Evolutionary conservation across 352 stramenopile species (phyloP).

Genomic region (Globisporangium camurandrum): DNA sequence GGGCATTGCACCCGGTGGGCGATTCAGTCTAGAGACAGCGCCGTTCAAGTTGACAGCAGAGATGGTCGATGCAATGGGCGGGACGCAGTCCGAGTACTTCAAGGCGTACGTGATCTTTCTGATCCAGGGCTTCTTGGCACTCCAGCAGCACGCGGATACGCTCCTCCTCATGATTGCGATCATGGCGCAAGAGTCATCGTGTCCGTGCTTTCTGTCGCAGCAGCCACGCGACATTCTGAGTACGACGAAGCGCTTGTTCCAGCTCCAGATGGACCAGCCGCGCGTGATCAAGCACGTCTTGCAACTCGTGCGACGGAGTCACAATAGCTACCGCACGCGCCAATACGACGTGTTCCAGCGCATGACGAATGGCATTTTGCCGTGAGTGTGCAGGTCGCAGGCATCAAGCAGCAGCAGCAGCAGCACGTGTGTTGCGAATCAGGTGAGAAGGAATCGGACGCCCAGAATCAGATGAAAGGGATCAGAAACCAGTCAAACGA

Average conservation of each 20-base stretch:
- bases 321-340: constrained; percentile 87
- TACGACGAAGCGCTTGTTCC: constrained; percentile 72
- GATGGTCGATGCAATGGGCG: constrained; percentile 96
- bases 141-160: constrained; percentile 91
- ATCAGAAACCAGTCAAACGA: too few relatives aligned
- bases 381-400: too few relatives aligned
- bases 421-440: background rate
- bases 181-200: constrained; percentile 93
- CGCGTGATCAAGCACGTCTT: constrained; percentile 88
- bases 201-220: constrained; percentile 91
- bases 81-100: constrained; percentile 87
- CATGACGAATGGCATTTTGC: constrained; percentile 89
- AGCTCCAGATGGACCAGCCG: constrained; percentile 71
- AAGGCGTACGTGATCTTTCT: constrained; percentile 97
- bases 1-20: constrained; percentile 90
- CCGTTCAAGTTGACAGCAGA: constrained; percentile 98
- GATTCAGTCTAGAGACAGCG: constrained; percentile 95
- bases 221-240: constrained; percentile 69
- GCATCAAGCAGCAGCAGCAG: too few relatives aligned
- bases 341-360: constrained; percentile 91
- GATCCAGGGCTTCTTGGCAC: constrained; percentile 94
- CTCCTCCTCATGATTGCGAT: constrained; percentile 96
- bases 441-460: too few relatives aligned
- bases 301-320: constrained; percentile 82
- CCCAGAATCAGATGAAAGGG: too few relatives aligned